Conservation (phyloP, 495 filamentous ascomycete genomes). For the Daldinia concentrica region DNA sequence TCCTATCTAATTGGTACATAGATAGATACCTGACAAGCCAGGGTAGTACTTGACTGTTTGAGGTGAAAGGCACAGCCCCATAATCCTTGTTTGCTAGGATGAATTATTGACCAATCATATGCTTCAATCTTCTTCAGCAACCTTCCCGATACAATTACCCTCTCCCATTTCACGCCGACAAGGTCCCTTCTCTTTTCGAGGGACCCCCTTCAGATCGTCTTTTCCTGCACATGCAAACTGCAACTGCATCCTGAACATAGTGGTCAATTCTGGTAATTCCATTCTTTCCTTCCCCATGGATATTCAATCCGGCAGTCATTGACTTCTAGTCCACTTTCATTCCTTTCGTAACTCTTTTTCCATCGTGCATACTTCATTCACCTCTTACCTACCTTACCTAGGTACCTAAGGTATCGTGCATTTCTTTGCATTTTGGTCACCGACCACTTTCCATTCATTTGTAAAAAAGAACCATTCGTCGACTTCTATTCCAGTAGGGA, state of each 20-base stretch:
- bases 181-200: slow-evolving; percentile 17
- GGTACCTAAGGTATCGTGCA: background rate
- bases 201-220: too few relatives aligned
- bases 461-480: slow-evolving; percentile 7
- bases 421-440: slow-evolving; percentile 14
- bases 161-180: slow-evolving; percentile 14
- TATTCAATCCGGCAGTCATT: slow-evolving; percentile 5
- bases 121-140: slow-evolving; percentile 11
- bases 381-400: too few relatives aligned
- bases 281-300: slow-evolving; percentile 12
- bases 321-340: slow-evolving; percentile 18
- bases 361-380: background rate
- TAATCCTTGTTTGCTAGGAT: slow-evolving; percentile 27
- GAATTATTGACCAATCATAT: slow-evolving; percentile 18
- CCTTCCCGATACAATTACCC: slow-evolving; percentile 27
- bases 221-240: background rate
- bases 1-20: background rate
- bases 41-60: slow-evolving; percentile 24
- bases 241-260: background rate
- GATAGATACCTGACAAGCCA: background rate
- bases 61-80: slow-evolving; percentile 30
- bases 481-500: slow-evolving; percentile 3
- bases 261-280: background rate
- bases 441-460: slow-evolving; percentile 28
- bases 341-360: slow-evolving; percentile 1